Base-by-base conservation (phyloP, 2,329 filamentous ascomycete genomes). In the Coniochaeta sp. region DNA sequence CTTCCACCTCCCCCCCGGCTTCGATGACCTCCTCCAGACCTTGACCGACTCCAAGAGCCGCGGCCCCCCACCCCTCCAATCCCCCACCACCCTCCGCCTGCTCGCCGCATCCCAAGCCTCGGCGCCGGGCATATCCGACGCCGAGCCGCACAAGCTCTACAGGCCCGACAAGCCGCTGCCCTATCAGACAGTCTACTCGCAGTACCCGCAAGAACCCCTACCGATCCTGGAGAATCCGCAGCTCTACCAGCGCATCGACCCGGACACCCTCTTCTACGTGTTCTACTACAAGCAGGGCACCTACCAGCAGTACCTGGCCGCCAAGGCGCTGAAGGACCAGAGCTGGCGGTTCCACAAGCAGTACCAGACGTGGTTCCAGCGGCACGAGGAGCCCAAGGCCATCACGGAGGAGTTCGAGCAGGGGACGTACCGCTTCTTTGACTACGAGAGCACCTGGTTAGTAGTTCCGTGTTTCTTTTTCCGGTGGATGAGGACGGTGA, bases 341-440 rank as follows among this genome's bases (percentile, higher is more conserved):
- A 96, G 91, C 70, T 99, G 94, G 94, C 82, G 94, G 52, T 99
- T 99, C 68, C 94, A 99, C 73, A 99, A 99, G 76, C 94, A 97
- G 69, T 99, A 99, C 66, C 94, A 96, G 70, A 99, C 94, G 1
- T 99, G 94, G 94, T 99, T 99, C 65, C 94, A 99, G 70, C 82
- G 94, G 49, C 94, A 99, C 60, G 94, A 99, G 66, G 94, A 99
- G 74, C 94, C 94, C 16, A 99, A 99, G 77, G 91, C 85, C 61
- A 99, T 99, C 64, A 97, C 94, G 0, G 94, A 99, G 70, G 94
- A 99, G 71, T 97, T 90, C 65, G 94, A 99, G 73, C 94, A 99
- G 71, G 94, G 94, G 56, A 99, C 94, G 22, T 99, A 99, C 75
- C 86, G 94, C 49, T 99, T 99, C 77, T 99, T 99, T 70, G 94